Percentiles rank a stretch among this genome's conserved stretches.
Evolutionary conservation across 441 rosid species (phyloP).

Genomic region (Hura crepitans): DNA sequence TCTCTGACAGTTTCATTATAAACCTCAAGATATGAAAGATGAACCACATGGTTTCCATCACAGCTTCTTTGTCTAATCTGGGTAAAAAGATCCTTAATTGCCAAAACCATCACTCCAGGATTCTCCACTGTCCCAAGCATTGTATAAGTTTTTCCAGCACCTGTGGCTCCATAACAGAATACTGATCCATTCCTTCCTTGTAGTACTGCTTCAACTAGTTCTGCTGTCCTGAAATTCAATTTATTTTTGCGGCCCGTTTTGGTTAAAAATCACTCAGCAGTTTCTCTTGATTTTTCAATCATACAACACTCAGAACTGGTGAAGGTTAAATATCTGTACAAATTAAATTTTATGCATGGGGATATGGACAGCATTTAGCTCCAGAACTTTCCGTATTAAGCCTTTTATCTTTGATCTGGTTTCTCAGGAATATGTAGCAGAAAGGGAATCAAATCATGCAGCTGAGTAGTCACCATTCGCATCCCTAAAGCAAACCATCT

Average conservation of each 20-base stretch:
- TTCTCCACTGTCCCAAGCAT: slow-evolving; percentile 86
- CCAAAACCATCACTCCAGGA: slow-evolving; percentile 98
- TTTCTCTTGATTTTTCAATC: background rate
- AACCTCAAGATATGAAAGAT: slow-evolving; percentile 89
- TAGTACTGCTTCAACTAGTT: slow-evolving; percentile 78
- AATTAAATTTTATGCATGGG: background rate
- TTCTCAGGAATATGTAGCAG: background rate
- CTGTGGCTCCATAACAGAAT: slow-evolving; percentile 94
- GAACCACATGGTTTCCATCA: slow-evolving; percentile 83
- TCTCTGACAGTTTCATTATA: slow-evolving; percentile 90
- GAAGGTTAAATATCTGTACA: no score
- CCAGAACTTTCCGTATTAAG: background rate
- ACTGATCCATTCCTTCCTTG: slow-evolving; percentile 94
- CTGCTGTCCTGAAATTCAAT: slow-evolving; percentile 64
- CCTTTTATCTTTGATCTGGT: background rate
- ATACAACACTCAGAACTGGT: background rate
- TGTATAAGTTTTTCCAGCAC: slow-evolving; percentile 92
- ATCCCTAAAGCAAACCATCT: no score
- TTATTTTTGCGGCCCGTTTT: slow-evolving; percentile 6
- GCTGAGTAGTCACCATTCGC: background rate
- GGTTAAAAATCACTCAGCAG: background rate
- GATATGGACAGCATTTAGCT: background rate
- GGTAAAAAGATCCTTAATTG: slow-evolving; percentile 83
- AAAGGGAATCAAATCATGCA: background rate
- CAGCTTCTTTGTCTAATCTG: slow-evolving; percentile 77